A percentile compares a stretch with the other conserved stretches of the same genome.
Evolutionary conservation across 345 rosid species (phyloP).

Genomic region (Pugionium cornutum): DNA sequence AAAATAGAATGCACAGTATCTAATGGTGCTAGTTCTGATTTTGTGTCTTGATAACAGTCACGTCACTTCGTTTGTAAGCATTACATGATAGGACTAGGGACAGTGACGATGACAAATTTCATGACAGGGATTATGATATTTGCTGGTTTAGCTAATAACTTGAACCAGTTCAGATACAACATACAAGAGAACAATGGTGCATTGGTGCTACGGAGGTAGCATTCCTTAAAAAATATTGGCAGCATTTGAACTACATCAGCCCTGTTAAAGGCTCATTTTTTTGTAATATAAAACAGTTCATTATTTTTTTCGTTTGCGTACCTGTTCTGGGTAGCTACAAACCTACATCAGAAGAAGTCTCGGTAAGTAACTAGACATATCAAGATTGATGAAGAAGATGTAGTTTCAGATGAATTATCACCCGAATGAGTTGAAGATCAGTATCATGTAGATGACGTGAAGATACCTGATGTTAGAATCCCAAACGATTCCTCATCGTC

Average conservation of each 20-base stretch:
- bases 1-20: constrained; percentile 7
- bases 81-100: constrained; percentile 92
- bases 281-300: too few relatives aligned
- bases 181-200: constrained; percentile 78
- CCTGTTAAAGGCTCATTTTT: too few relatives aligned
- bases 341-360: constrained; percentile 43
- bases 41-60: constrained; percentile 13
- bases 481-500: constrained; percentile 40
- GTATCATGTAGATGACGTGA: too few relatives aligned
- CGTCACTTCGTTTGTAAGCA: constrained; percentile 38
- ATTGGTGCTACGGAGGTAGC: constrained; percentile 80
- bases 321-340: constrained; percentile 17
- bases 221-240: constrained; percentile 9
- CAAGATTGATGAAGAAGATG: constrained; percentile 60
- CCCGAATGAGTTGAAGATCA: constrained; percentile 83
- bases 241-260: constrained; percentile 18
- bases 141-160: constrained; percentile 80
- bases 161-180: constrained; percentile 89
- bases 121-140: constrained; percentile 94
- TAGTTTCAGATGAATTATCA: constrained; percentile 53
- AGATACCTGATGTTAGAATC: constrained; percentile 53
- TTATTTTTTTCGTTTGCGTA: too few relatives aligned
- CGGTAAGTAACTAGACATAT: constrained; percentile 20
- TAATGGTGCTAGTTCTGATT: not conserved
- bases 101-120: constrained; percentile 91